Evolutionary conservation across 257 asterid genomes (phyloP).

Genomic region (Solanum gracilifrons): DNA sequence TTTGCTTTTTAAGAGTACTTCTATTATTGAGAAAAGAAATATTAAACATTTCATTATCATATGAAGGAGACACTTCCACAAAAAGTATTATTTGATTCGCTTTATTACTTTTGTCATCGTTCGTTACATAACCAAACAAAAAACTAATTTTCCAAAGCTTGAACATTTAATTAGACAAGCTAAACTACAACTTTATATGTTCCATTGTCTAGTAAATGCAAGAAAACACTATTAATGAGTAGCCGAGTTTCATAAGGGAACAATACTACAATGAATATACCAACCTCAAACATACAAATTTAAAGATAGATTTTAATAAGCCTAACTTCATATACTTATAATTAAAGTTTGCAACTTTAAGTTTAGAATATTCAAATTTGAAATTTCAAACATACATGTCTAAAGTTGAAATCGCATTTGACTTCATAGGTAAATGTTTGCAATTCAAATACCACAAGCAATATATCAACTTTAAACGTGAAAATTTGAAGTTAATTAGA

Average conservation of each 20-base stretch:
- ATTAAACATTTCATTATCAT: neutral
- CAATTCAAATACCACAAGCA: neutral
- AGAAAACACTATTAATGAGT: no score
- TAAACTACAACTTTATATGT: no score
- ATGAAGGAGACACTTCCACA: neutral
- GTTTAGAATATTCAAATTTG: neutral
- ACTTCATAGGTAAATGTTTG: neutral
- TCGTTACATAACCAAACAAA: no score
- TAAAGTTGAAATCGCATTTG: neutral
- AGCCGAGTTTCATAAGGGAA: neutral
- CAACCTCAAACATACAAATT: neutral
- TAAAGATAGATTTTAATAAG: no score
- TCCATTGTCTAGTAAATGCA: neutral
- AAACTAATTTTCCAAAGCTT: no score
- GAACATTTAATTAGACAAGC: no score
- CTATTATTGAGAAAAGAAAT: neutral
- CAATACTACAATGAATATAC: neutral
- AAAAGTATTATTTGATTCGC: neutral
- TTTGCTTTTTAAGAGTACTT: neutral
- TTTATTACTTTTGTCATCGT: neutral
- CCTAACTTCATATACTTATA: neutral
- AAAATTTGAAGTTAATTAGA: neutral
- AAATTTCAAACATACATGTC: neutral
- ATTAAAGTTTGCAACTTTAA: neutral
- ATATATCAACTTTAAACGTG: neutral